Evolutionary conservation across 441 rosid species (phyloP), one percentile per base, ranked within the genome.

Genomic region (Croton setiger): DNA sequence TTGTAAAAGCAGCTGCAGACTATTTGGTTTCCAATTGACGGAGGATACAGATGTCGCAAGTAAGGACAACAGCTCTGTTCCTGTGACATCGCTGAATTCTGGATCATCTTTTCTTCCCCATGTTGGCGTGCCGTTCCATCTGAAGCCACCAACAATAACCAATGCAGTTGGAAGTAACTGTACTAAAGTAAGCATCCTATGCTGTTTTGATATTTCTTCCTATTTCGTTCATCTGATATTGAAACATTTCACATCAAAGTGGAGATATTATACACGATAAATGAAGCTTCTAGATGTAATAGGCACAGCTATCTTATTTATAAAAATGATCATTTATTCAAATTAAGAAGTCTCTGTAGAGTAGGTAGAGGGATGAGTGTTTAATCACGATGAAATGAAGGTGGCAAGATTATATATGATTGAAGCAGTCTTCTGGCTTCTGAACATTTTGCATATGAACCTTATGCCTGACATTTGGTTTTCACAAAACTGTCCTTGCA

Each of bases 1-100:
- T 0, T 84, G 87, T 67, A 87, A 84, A 81, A 82, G 89, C 66
- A 86, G 96, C 68, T 94, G 99, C 81, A 84, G 97, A 72, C 90
- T 94, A 68, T 94, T 94, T 71, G 99, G 99, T 49, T 91, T 94
- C 82, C 89, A 88, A 1, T 69, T 94, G 78, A 92, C 87, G 0
- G 92, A 91, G 63, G 97, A 84, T 72, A 73, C 78, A 20, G 82
- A 77, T 72, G 75, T 67, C 41, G 31, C 83, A 0, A 66, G 74
- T 57, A 72, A 66, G 60, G 72, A 84, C 63, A 79, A 75, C 27
- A 74, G 58, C 41, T 43, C 70, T 13, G 61, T 67, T 58, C 61
- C 80, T 37, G 67, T 64, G 17, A n/a, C 83, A 14, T 66, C 86
- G 68, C 49, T 76, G 66, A 74, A 65, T 65, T 73, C 72, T 7